A percentile compares a stretch with the other conserved stretches of the same genome.
These are phyloP conservation scores for Debaryomyces nepalensis DNA, from an alignment of 1,139 yeast genomes.

Conservation along the genomic window DNA sequence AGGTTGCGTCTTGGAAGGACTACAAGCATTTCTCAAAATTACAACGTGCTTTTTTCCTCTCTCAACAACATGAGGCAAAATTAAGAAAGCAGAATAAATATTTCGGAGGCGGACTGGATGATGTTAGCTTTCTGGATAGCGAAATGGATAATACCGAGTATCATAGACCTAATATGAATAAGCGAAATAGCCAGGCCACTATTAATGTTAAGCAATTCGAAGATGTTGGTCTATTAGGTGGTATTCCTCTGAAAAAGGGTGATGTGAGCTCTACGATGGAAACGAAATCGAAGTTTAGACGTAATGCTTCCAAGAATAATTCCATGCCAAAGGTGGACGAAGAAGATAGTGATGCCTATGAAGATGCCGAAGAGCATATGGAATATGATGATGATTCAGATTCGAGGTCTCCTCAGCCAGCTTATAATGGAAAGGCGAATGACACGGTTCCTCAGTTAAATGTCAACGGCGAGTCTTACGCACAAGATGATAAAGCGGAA, in stretches of 20 bases:
- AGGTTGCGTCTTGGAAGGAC: conserved; percentile 85
- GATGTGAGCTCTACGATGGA: no score
- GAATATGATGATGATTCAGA: conserved; percentile 7
- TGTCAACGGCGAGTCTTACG: conserved; percentile 1
- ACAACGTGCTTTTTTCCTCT: conserved; percentile 56
- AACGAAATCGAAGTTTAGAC: conserved; percentile 10
- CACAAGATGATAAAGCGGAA: background rate
- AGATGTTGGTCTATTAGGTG: conserved; percentile 46
- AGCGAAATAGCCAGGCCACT: conserved; percentile 31
- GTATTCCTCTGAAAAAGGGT: conserved; percentile 45
- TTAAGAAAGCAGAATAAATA: conserved; percentile 27
- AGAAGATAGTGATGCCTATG: conserved; percentile 13
- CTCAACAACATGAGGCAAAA: conserved; percentile 50
- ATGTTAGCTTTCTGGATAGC: conserved; percentile 20
- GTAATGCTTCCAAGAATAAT: conserved; percentile 14
- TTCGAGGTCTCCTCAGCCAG: background rate
- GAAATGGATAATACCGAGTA: conserved; percentile 18
- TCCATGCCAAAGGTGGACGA: conserved; percentile 7
- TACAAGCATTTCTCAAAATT: conserved; percentile 72
- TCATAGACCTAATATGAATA: conserved; percentile 16
- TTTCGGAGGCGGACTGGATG: conserved; percentile 21
- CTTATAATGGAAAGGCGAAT: background rate
- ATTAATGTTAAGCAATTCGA: conserved; percentile 30
- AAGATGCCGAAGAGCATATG: conserved; percentile 14
- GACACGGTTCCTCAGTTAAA: background rate